phyloP scores from a whole-genome alignment of 208 protist genomes.

The Acanthamoeba healyi region DNA sequence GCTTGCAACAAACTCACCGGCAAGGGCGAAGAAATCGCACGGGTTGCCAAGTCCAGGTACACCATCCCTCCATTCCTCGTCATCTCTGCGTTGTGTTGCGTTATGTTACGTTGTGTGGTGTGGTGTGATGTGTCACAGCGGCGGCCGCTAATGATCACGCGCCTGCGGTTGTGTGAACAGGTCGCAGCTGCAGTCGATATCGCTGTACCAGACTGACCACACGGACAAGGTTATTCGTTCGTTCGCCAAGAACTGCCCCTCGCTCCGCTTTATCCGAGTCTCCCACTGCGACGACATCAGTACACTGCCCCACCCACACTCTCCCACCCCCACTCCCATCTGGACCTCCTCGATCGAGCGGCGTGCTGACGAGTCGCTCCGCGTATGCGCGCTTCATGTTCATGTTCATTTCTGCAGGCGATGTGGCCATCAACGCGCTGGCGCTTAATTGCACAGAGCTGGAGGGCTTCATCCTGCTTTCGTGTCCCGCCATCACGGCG shows the following conservation, averaged over 20 bases:
- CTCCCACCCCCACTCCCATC: too few relatives aligned
- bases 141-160: too few relatives aligned
- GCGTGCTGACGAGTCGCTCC: too few relatives aligned
- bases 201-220: conserved; percentile 62
- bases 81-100: not conserved
- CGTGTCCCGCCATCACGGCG: conserved; percentile 25
- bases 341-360: too few relatives aligned
- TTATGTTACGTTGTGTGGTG: not conserved
- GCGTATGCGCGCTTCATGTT: not conserved
- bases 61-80: not conserved
- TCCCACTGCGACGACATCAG: conserved; percentile 69
- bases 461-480: conserved; percentile 27
- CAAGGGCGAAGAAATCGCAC: conserved; percentile 62
- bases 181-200: conserved; percentile 64
- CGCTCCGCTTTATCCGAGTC: conserved; percentile 38
- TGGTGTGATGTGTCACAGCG: too few relatives aligned
- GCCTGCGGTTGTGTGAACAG: not conserved
- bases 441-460: conserved; percentile 39
- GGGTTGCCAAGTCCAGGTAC: conserved; percentile 15
- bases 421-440: conserved; percentile 55
- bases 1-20: conserved; percentile 56
- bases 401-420: not conserved
- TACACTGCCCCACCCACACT: not conserved
- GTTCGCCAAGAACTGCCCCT: conserved; percentile 51
- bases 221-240: conserved; percentile 54